phyloP scores from a whole-genome alignment of 2,329 filamentous ascomycete species.

The Microdochium trichocladiopsis region DNA sequence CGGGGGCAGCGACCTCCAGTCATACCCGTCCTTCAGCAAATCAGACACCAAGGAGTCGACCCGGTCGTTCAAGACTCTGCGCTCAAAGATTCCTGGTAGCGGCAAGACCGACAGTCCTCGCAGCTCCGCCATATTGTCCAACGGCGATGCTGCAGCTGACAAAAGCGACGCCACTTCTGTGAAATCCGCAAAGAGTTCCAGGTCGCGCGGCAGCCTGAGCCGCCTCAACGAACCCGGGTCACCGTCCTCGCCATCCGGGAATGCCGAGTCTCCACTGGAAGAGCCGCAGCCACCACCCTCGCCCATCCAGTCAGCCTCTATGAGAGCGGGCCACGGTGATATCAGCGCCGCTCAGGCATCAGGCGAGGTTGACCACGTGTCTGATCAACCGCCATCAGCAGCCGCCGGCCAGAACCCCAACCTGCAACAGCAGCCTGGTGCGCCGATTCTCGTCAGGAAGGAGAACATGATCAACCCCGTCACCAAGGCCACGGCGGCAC shows the following conservation, averaged over 20 bases:
- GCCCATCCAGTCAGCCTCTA: conserved; percentile 70
- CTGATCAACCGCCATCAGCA: conserved; percentile 76
- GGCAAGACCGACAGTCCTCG: conserved; percentile 74
- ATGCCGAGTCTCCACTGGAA: conserved; percentile 36
- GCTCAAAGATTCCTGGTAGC: conserved; percentile 80
- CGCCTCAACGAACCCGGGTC: conserved; percentile 32
- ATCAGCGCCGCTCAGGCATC: conserved; percentile 74
- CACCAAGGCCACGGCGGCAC: conserved; percentile 35
- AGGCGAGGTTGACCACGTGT: conserved; percentile 91
- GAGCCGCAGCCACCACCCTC: conserved; percentile 68
- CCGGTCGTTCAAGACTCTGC: conserved; percentile 75
- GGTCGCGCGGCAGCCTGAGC: conserved; percentile 37
- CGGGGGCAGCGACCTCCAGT: conserved; percentile 57
- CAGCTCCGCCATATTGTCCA: conserved; percentile 61
- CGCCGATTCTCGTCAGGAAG: conserved; percentile 83
- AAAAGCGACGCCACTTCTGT: conserved; percentile 70
- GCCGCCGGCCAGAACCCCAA: conserved; percentile 48
- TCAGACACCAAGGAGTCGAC: conserved; percentile 91
- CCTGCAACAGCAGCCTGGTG: conserved; percentile 61
- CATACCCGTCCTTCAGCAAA: conserved; percentile 86
- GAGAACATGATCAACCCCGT: conserved; percentile 65
- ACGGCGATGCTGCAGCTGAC: conserved; percentile 50
- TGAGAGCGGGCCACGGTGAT: conserved; percentile 68
- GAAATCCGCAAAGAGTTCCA: conserved; percentile 59
- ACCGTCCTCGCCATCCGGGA: conserved; percentile 31